These are phyloP conservation scores for Phialophora chinensis DNA, from an alignment of 2,329 filamentous ascomycete genomes.

Conservation along the genomic window DNA sequence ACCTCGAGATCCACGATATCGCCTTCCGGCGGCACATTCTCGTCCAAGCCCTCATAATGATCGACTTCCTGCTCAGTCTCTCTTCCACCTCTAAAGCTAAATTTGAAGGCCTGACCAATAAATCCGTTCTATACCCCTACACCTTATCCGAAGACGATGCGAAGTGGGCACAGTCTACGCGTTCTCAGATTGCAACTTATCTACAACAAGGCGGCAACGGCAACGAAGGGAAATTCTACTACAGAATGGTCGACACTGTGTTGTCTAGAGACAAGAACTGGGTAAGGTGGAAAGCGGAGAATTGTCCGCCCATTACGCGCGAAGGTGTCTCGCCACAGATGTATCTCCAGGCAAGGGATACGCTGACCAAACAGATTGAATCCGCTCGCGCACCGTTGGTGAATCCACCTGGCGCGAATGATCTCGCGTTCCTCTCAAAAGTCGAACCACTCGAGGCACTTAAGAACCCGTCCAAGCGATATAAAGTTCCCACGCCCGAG, in stretches of 20 bases:
- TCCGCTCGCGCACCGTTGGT: slow-evolving; percentile 71
- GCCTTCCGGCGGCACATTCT: slow-evolving; percentile 93
- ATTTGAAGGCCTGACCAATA: slow-evolving; percentile 75
- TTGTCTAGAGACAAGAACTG: slow-evolving; percentile 96
- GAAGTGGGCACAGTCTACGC: slow-evolving; percentile 83
- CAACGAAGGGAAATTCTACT: slow-evolving; percentile 87
- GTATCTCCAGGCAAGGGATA: slow-evolving; percentile 71
- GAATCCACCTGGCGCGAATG: slow-evolving; percentile 72
- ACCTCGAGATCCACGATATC: slow-evolving; percentile 92
- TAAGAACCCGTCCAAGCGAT: slow-evolving; percentile 68
- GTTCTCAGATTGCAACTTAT: slow-evolving; percentile 78
- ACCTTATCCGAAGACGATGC: slow-evolving; percentile 80
- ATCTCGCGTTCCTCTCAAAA: slow-evolving; percentile 78
- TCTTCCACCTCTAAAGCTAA: slow-evolving; percentile 82
- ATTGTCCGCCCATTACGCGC: slow-evolving; percentile 83
- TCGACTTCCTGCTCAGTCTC: slow-evolving; percentile 94
- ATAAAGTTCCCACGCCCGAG: slow-evolving; percentile 71
- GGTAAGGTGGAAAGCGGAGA: slow-evolving; percentile 97
- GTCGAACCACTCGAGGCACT: slow-evolving; percentile 72
- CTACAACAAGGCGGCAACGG: slow-evolving; percentile 65
- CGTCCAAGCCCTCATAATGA: slow-evolving; percentile 90
- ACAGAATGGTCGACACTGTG: slow-evolving; percentile 95
- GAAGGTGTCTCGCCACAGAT: slow-evolving; percentile 71
- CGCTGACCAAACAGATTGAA: slow-evolving; percentile 69
- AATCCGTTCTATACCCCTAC: slow-evolving; percentile 83